Conservation (phyloP, 352 stramenopile genomes). For the Globisporangium perplexum region DNA sequence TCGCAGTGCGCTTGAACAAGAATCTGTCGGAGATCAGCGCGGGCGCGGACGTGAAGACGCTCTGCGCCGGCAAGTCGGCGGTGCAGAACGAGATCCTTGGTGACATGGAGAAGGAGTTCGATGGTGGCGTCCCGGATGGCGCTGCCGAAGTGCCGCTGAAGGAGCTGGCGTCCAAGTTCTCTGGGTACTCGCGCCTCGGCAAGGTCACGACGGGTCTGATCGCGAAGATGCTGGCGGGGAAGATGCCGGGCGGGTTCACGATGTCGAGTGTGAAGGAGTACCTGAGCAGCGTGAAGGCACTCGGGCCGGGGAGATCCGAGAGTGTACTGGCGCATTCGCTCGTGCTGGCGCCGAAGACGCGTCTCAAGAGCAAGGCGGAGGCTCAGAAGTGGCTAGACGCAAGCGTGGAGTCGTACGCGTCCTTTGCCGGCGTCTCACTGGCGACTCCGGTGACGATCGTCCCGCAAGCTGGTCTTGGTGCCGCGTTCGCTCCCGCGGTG, state of each 20-base stretch:
- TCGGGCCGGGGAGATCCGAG: constrained; percentile 64
- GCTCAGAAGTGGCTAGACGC: constrained; percentile 81
- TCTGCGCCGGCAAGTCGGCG: background rate
- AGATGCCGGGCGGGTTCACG: constrained; percentile 84
- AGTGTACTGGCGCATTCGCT: constrained; percentile 73
- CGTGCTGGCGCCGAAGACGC: constrained; percentile 43
- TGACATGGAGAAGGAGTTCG: constrained; percentile 37
- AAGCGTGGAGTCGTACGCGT: constrained; percentile 58
- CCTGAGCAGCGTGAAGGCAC: constrained; percentile 40
- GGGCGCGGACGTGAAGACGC: too few relatives aligned
- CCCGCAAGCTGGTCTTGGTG: too few relatives aligned
- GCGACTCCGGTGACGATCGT: constrained; percentile 10
- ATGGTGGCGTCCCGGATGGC: constrained; percentile 53
- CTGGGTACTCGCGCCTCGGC: constrained; percentile 60
- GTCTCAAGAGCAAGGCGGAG: constrained; percentile 66
- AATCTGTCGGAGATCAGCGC: too few relatives aligned
- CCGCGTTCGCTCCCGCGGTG: constrained; percentile 12
- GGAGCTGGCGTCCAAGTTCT: constrained; percentile 64
- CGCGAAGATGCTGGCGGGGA: constrained; percentile 66
- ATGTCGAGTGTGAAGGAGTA: constrained; percentile 78
- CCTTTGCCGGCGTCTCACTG: constrained; percentile 72
- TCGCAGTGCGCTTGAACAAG: too few relatives aligned
- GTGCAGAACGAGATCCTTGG: background rate
- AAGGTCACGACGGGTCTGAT: constrained; percentile 60
- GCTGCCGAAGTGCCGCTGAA: constrained; percentile 66